phyloP scores from a whole-genome alignment of 2,329 filamentous ascomycete genomes.

The Paraconiothyrium brasiliense region DNA sequence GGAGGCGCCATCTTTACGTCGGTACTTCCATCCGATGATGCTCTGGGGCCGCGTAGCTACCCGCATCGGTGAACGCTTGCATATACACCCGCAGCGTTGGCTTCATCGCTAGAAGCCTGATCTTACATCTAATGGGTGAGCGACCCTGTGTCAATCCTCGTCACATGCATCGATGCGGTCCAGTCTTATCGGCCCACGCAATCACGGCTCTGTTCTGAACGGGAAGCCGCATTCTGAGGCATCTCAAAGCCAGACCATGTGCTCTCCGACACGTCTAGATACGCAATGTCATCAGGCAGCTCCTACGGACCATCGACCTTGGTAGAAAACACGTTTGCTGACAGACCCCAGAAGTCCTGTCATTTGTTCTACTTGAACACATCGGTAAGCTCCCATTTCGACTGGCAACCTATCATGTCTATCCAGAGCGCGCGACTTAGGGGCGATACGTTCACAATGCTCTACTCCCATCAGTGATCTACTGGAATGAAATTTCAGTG shows the following conservation, averaged over 20 bases:
- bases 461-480: not conserved
- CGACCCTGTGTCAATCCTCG: not conserved
- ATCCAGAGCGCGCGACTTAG: not conserved
- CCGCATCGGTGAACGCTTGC: conserved; percentile 27
- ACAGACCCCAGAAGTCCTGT: not conserved
- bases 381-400: not conserved
- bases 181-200: conserved; percentile 6
- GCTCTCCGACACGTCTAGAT: not conserved
- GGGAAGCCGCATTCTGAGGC: not conserved
- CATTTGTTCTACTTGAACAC: not conserved
- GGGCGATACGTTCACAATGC: not conserved
- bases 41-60: conserved; percentile 16
- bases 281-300: not conserved
- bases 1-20: not conserved
- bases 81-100: conserved; percentile 16
- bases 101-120: conserved; percentile 3
- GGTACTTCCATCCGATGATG: not conserved
- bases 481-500: not conserved
- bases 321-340: not conserved
- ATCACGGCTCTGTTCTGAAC: not conserved
- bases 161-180: conserved; percentile 16
- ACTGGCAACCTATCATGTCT: not conserved
- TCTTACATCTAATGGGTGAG: conserved; percentile 20
- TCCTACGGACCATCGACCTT: not conserved
- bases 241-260: not conserved